These are phyloP conservation scores for Hygrophorus pudorinus DNA, from an alignment of 768 basidiomycete genomes.

Conservation along the genomic window DNA sequence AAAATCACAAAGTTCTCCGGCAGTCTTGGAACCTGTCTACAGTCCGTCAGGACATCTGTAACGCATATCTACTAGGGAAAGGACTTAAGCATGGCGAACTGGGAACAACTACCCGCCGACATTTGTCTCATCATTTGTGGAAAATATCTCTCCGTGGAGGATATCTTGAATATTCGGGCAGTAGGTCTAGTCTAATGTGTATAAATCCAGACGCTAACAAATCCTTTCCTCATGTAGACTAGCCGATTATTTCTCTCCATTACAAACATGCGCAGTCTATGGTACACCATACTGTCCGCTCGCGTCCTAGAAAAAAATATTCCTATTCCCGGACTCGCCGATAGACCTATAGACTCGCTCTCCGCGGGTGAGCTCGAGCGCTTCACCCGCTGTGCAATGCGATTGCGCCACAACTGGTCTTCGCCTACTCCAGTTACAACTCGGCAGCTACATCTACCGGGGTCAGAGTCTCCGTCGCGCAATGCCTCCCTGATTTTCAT, in stretches of 20 bases:
- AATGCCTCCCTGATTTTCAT: constrained; percentile 39
- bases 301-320: constrained; percentile 32
- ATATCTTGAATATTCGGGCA: constrained; percentile 36
- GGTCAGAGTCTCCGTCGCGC: constrained; percentile 19
- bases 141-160: constrained; percentile 26
- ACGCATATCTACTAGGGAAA: too few relatives aligned
- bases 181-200: constrained; percentile 20
- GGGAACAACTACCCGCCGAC: constrained; percentile 33
- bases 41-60: too few relatives aligned
- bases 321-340: constrained; percentile 34
- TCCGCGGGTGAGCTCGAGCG: constrained; percentile 34
- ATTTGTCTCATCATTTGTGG: constrained; percentile 34
- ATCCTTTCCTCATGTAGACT: constrained; percentile 27
- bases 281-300: constrained; percentile 33
- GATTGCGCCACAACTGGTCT: constrained; percentile 41
- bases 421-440: constrained; percentile 25
- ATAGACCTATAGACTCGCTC: constrained; percentile 24
- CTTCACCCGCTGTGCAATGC: constrained; percentile 27
- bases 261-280: constrained; percentile 39
- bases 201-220: background rate
- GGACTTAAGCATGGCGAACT: too few relatives aligned
- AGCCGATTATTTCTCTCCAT: constrained; percentile 31
- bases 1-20: too few relatives aligned
- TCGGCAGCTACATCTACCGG: constrained; percentile 18
- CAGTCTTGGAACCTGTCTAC: too few relatives aligned